Evolutionary conservation across 768 basidiomycete species (phyloP).

Genomic region (Daedaleopsis sinensis): DNA sequence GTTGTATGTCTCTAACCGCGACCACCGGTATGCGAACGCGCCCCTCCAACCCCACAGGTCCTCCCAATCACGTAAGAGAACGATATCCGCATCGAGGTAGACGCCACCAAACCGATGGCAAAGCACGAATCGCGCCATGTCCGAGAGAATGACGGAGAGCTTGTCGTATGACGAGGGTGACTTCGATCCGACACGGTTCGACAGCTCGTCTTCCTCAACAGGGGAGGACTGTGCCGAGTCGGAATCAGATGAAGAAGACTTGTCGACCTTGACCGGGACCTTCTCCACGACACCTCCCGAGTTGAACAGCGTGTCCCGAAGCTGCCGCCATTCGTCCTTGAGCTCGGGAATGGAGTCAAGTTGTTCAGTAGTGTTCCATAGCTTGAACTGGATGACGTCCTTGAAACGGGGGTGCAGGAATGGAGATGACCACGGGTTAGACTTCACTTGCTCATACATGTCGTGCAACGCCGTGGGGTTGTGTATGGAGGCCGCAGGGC

Average conservation of each 20-base stretch:
- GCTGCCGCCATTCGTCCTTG: constrained; percentile 84
- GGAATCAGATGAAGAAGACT: constrained; percentile 26
- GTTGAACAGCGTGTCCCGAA: constrained; percentile 81
- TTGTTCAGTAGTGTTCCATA: constrained; percentile 99
- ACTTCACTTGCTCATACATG: constrained; percentile 81
- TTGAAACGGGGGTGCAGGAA: constrained; percentile 93
- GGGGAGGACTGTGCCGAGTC: constrained; percentile 15
- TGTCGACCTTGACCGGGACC: constrained; percentile 50
- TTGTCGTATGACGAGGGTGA: constrained; percentile 88
- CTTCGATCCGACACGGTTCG: constrained; percentile 87
- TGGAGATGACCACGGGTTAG: constrained; percentile 93
- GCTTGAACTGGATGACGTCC: constrained; percentile 90
- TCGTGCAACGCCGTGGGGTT: constrained; percentile 80
- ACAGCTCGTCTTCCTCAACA: constrained; percentile 49
- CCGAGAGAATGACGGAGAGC: constrained; percentile 90
- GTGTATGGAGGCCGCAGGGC: constrained; percentile 89
- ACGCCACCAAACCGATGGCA: constrained; percentile 96
- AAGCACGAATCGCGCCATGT: constrained; percentile 97
- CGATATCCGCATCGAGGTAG: constrained; percentile 96
- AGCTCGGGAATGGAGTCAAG: constrained; percentile 90
- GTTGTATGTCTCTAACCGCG: constrained; percentile 89
- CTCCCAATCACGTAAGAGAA: constrained; percentile 97
- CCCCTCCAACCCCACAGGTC: constrained; percentile 97
- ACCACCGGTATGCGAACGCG: constrained; percentile 97
- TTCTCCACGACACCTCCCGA: constrained; percentile 79